These are phyloP conservation scores for Chalaropsis thielavioides DNA, from an alignment of 2,329 filamentous ascomycete genomes.

Conservation along the genomic window DNA sequence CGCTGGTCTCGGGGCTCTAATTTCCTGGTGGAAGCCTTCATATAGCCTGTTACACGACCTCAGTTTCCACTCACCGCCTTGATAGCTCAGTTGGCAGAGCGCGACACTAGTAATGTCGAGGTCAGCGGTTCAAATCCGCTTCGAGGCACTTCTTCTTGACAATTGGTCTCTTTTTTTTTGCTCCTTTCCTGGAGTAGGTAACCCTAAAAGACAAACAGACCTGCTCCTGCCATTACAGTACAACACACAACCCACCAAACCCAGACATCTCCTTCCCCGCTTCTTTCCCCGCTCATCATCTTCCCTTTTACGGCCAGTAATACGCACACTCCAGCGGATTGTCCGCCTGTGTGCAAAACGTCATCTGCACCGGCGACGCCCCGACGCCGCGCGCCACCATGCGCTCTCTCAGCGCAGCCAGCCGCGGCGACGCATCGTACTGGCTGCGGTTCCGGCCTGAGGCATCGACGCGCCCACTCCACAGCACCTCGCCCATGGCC, in stretches of 20 bases:
- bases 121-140: conserved; percentile 4
- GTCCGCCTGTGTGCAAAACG: conserved; percentile 52
- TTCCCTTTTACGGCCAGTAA: conserved; percentile 1
- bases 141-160: neutral
- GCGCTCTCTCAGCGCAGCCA: conserved; percentile 64
- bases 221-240: no score
- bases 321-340: conserved; percentile 20
- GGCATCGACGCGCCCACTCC: conserved; percentile 56
- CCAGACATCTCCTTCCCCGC: neutral
- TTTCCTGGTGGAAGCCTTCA: neutral
- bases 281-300: neutral
- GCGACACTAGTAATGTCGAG: conserved; percentile 4
- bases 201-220: neutral
- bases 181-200: neutral
- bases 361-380: conserved; percentile 54
- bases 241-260: neutral
- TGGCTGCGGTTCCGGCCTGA: conserved; percentile 55
- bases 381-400: conserved; percentile 53
- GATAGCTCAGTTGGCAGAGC: conserved; percentile 3
- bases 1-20: no score
- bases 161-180: neutral
- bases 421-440: conserved; percentile 50
- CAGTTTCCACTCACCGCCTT: neutral
- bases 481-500: conserved; percentile 65
- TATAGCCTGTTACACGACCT: neutral